Evolutionary conservation across 2,329 filamentous ascomycete genomes (phyloP), one percentile per base, ranked within the genome.

Genomic region (Microdochium nivale): DNA sequence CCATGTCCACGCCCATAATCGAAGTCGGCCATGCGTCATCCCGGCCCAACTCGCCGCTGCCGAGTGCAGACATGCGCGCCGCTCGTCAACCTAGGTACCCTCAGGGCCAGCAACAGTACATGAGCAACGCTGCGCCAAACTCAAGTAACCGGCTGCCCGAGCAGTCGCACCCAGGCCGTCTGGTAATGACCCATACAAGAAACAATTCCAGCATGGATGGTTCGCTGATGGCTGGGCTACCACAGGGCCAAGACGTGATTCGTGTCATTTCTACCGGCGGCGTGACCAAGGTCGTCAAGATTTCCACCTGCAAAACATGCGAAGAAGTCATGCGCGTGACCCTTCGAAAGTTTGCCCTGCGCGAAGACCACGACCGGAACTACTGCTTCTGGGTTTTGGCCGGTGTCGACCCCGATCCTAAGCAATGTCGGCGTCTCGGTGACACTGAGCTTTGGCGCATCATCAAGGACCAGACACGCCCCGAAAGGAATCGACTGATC

Each of bases 341-440:
- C 0, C 72, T 97, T 46, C 83, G 87, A 59, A 97, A 97, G 67
- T 88, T 96, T 56, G 84, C 85, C 40, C 78, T 96, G 27, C 88
- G 90, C 23, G 90, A 96, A 64, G 88, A 92, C 56, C 90, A 96
- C 62, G 88, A 94, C 65, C 83, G 90, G 61, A 96, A 95, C 63
- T 97, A 96, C 71, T 96, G 91, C 73, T 97, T 99, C 72, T 97
- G 94, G 76, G 86, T 96, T 1, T 76, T 97, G 53, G 86, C 89
- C 58, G 92, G 91, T 49, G 75, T 90, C 37, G 90, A 96, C 48
- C 85, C 91, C 1, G 86, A 94, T 59, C 86, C 90, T 27, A 80
- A 79, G 49, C 84, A 90, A 63, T 95, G 89, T 66, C 84, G 90
- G 54, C 84, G 88, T 49, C 76, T 97, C 37, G 85, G 86, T 32